A percentile compares a stretch with the other conserved stretches of the same genome.
These are phyloP conservation scores for Verticillium klebahnii DNA, from an alignment of 2,329 filamentous ascomycete species.

Conservation along the genomic window DNA sequence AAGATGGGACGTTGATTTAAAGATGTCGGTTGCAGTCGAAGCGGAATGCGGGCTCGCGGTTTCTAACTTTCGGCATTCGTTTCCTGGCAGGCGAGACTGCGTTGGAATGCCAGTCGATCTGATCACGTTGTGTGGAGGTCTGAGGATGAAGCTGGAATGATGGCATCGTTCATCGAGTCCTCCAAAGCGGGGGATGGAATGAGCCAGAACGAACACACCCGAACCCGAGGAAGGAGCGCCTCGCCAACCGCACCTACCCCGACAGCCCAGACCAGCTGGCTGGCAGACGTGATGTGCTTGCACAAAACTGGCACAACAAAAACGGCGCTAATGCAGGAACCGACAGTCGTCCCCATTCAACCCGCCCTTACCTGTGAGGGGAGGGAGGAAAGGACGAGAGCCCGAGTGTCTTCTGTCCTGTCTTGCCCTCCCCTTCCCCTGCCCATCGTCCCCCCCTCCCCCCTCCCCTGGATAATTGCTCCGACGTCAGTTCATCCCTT, in stretches of 20 bases:
- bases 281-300: neutral
- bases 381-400: neutral
- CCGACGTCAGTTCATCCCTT: neutral
- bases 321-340: constrained; percentile 15
- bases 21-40: neutral
- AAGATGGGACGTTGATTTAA: neutral
- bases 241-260: neutral
- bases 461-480: neutral
- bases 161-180: neutral
- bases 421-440: neutral
- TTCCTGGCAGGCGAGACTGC: neutral
- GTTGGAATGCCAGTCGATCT: neutral
- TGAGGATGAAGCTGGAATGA: neutral
- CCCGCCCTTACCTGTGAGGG: neutral
- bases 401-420: neutral
- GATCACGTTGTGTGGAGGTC: neutral
- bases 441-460: neutral
- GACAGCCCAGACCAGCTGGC: neutral
- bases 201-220: neutral
- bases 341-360: neutral
- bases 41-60: neutral
- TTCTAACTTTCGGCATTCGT: neutral
- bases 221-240: neutral
- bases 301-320: neutral
- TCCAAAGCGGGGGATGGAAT: neutral